Percentiles rank a stretch among this genome's conserved stretches.
These are phyloP conservation scores for Clonostachys rhizophaga DNA, from an alignment of 2,329 filamentous ascomycete genomes.

Conservation along the genomic window DNA sequence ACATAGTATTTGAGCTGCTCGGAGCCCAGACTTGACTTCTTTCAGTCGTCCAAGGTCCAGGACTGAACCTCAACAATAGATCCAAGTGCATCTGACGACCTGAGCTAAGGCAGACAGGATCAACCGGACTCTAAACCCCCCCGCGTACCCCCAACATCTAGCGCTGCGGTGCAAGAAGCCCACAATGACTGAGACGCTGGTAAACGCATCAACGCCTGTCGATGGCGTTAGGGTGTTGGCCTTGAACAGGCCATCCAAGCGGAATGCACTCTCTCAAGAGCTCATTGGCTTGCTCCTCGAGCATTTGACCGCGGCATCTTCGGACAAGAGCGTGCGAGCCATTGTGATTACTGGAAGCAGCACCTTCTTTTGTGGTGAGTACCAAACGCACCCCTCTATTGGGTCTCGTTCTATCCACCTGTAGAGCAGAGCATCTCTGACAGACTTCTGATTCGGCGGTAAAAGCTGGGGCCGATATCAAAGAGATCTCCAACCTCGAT, in stretches of 20 bases:
- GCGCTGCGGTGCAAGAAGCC: not conserved
- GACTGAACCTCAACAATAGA: too few species aligned
- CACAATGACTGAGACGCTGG: constrained; percentile 3
- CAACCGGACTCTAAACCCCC: too few species aligned
- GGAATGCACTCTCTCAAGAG: constrained; percentile 51
- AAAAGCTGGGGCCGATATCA: constrained; percentile 10
- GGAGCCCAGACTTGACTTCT: too few species aligned
- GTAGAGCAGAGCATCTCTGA: not conserved
- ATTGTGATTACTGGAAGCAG: constrained; percentile 29
- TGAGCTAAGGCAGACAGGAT: too few species aligned
- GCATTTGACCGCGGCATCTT: constrained; percentile 12
- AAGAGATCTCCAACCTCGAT: constrained; percentile 9
- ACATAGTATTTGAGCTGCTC: too few species aligned
- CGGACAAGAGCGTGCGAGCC: constrained; percentile 17
- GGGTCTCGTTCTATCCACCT: not conserved
- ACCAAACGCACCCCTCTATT: not conserved
- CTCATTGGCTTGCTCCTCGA: constrained; percentile 40
- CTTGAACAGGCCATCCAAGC: constrained; percentile 49
- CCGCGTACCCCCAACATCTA: not conserved
- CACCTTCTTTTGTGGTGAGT: constrained; percentile 25
- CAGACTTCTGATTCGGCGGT: not conserved
- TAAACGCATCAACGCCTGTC: constrained; percentile 13
- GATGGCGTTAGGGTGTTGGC: constrained; percentile 39
- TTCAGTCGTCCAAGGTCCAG: too few species aligned
- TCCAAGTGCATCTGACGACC: too few species aligned